Conservation (phyloP, 768 basidiomycete genomes). For the Aureoboletus auriporus region DNA sequence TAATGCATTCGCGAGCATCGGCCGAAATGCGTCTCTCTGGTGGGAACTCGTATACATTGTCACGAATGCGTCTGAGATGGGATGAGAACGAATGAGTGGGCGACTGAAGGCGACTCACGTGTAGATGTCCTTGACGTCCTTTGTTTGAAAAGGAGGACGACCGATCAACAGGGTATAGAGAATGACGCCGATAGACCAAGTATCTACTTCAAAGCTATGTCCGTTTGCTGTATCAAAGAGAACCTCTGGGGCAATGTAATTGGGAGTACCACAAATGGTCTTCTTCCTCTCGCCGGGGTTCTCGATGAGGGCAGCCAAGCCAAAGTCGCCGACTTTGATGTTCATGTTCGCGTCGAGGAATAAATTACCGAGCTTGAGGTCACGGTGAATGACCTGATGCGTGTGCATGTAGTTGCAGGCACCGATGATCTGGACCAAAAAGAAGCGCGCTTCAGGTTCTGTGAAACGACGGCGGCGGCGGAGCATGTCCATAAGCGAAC, state of each 20-base stretch:
- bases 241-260: conserved; percentile 98
- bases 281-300: conserved; percentile 96
- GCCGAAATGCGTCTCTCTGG: conserved; percentile 64
- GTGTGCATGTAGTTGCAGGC: conserved; percentile 98
- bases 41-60: conserved; percentile 93
- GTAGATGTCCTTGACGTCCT: conserved; percentile 96
- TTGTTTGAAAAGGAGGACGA: conserved; percentile 97
- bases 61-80: conserved; percentile 72
- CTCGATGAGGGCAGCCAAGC: conserved; percentile 93
- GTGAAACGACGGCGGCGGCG: conserved; percentile 82
- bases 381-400: conserved; percentile 95
- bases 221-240: conserved; percentile 94
- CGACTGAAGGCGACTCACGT: conserved; percentile 48
- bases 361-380: conserved; percentile 94
- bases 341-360: conserved; percentile 92
- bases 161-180: conserved; percentile 93
- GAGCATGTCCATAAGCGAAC: conserved; percentile 88
- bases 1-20: conserved; percentile 75
- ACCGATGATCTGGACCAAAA: conserved; percentile 90
- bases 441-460: conserved; percentile 90
- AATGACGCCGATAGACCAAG: conserved; percentile 97
- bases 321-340: conserved; percentile 96
- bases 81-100: conserved; percentile 1
- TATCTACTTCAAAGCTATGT: conserved; percentile 97
- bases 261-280: conserved; percentile 98